Percentiles rank a stretch among this genome's conserved stretches.
Evolutionary conservation across 192 early-diverging fungal genomes (phyloP).

Genomic region (Radiomyces spectabilis): DNA sequence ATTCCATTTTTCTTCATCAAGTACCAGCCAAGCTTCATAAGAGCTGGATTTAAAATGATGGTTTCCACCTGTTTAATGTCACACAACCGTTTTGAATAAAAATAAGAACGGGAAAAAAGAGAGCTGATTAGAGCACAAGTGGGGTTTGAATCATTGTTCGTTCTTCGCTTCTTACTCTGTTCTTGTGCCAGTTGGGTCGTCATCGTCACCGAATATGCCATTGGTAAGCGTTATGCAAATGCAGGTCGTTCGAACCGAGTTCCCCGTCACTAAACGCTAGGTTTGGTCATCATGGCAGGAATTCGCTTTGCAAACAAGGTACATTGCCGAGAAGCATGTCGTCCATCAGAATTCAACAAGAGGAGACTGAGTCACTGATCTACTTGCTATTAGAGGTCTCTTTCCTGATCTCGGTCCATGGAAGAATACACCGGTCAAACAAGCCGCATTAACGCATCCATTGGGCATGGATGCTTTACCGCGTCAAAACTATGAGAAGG

Average conservation of each 20-base stretch:
- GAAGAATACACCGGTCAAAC: slow-evolving; percentile 66
- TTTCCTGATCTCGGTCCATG: slow-evolving; percentile 81
- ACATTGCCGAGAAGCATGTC: no score
- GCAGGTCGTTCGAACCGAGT: neutral
- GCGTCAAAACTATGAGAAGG: slow-evolving; percentile 55
- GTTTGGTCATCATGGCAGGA: slow-evolving; percentile 27
- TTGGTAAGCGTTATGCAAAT: slow-evolving; percentile 16
- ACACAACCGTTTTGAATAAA: no score
- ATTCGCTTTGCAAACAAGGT: slow-evolving; percentile 51
- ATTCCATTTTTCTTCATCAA: neutral
- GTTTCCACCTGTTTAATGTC: no score
- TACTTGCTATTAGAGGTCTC: slow-evolving; percentile 27
- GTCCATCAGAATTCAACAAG: neutral
- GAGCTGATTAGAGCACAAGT: no score
- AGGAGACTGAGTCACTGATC: neutral
- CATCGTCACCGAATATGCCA: slow-evolving; percentile 16
- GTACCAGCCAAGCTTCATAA: no score
- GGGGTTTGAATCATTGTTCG: neutral
- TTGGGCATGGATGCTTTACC: slow-evolving; percentile 72
- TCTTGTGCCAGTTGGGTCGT: neutral
- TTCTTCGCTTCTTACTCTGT: neutral
- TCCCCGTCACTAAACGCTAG: neutral
- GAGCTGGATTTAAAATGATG: no score
- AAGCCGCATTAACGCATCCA: slow-evolving; percentile 38
- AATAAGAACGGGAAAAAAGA: no score